Evolutionary conservation across 495 filamentous ascomycete species (phyloP), one percentile per base, ranked within the genome.

Genomic region (Aeminium ludgeri): DNA sequence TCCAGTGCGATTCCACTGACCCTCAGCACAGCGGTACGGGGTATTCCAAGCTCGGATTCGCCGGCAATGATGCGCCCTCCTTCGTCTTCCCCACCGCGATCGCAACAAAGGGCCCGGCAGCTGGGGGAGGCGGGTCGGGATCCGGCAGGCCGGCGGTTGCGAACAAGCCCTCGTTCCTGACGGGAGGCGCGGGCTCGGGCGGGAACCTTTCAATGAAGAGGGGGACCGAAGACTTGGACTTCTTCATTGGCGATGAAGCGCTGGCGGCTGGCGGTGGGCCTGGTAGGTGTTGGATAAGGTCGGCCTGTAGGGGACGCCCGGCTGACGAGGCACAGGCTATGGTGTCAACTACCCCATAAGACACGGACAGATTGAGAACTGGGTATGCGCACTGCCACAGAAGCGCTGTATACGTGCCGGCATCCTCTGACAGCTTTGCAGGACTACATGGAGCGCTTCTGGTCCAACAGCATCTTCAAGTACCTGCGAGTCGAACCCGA

Each of bases 401-500:
- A 34, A 0, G 20, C 6, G 16, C 17, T 30, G n/a, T n/a, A n/a
- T n/a, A n/a, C n/a, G n/a, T n/a, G n/a, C n/a, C n/a, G n/a, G n/a
- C n/a, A n/a, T 5, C 25, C 8, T 15, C 25, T 29, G 15, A 44
- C 18, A 62, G n/a, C 45, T 17, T 34, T 16, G 16, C n/a, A 85
- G 80, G 89, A 97, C 59, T 80, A 91, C 50, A 97, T 97, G 89
- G 89, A 97, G 57, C 75, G 89, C 39, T 97, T 94, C 61, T 97
- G 89, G 89, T 95, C 91, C 35, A 95, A 94, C 64, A 96, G 91
- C 19, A 97, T 97, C 62, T 97, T 97, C 70, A 96, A 96, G 59
- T 97, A 97, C 59, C 73, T 97, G 29, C 76, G 89, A 41, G 89
- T 97, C 43, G 89, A 97, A 61, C 89, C 89, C 19, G 89, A 97